phyloP scores from a whole-genome alignment of 1,284 basidiomycete genomes.

The Trichosporon coremiiforme region DNA sequence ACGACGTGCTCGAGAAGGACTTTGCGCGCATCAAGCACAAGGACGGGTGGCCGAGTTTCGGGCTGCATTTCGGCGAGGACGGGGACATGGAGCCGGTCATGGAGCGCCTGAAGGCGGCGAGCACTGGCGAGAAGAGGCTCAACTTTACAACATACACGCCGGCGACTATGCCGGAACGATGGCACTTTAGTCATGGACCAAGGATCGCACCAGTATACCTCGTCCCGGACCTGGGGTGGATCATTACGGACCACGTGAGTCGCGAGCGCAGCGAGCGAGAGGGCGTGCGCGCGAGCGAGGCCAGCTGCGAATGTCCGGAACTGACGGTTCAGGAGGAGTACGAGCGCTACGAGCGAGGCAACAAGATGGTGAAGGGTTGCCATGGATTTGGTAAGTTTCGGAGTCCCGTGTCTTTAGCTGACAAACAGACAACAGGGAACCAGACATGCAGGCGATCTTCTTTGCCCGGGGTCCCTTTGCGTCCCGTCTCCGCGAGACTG shows the following conservation, averaged over 20 bases:
- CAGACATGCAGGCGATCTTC: conserved; percentile 84
- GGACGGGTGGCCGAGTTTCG: conserved; percentile 61
- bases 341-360: conserved; percentile 13
- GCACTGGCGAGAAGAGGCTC: conserved; percentile 58
- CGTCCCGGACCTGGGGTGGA: conserved; percentile 74
- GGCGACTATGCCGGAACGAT: conserved; percentile 76
- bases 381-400: conserved; percentile 26
- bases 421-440: conserved; percentile 65
- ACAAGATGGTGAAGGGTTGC: conserved; percentile 21
- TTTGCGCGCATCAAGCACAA: conserved; percentile 66
- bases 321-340: conserved; percentile 55
- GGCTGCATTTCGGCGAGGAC: conserved; percentile 22
- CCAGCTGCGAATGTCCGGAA: not conserved
- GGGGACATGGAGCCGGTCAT: not conserved
- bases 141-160: conserved; percentile 74
- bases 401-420: not conserved
- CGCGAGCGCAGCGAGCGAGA: conserved; percentile 2
- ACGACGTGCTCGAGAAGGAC: conserved; percentile 78
- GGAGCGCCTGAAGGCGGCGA: not conserved
- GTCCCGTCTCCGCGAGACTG: not conserved
- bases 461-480: conserved; percentile 60
- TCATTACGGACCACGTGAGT: conserved; percentile 62
- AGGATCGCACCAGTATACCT: conserved; percentile 86
- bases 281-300: no score
- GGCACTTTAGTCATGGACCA: conserved; percentile 70